phyloP scores from a whole-genome alignment of 2,329 filamentous ascomycete genomes.

The Talaromyces sp. region DNA sequence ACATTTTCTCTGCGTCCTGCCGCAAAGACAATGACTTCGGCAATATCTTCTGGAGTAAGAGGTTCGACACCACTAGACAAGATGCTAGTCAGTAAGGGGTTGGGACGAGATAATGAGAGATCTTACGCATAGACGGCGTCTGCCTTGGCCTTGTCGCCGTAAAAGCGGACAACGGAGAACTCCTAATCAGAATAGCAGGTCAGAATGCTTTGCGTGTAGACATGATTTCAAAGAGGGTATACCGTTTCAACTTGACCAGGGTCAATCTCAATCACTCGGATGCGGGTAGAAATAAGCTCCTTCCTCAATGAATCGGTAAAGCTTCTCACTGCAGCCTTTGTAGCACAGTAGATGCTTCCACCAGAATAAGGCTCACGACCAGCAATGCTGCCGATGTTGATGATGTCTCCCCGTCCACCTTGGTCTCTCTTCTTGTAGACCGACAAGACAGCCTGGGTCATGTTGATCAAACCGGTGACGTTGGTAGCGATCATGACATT shows the following conservation, averaged over 20 bases:
- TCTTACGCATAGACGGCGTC: conserved; percentile 82
- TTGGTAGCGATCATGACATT: conserved; percentile 88
- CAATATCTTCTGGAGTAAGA: conserved; percentile 85
- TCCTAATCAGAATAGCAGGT: conserved; percentile 50
- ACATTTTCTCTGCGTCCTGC: conserved; percentile 85
- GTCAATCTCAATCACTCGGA: conserved; percentile 83
- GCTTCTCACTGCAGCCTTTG: conserved; percentile 80
- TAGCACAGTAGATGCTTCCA: conserved; percentile 89
- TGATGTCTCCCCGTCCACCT: conserved; percentile 83
- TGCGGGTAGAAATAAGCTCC: conserved; percentile 76
- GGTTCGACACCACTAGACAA: conserved; percentile 67
- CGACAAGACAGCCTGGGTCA: conserved; percentile 87
- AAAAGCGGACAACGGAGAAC: conserved; percentile 84
- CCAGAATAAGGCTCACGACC: conserved; percentile 81
- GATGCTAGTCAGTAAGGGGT: background rate
- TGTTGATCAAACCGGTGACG: conserved; percentile 89
- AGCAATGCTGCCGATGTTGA: conserved; percentile 93
- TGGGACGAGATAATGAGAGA: too few relatives aligned
- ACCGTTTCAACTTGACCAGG: conserved; percentile 90
- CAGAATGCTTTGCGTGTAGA: background rate
- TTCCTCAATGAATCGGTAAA: conserved; percentile 81
- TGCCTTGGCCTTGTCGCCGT: conserved; percentile 84
- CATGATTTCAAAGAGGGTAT: conserved; percentile 17
- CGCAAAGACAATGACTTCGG: conserved; percentile 83
- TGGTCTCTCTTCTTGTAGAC: conserved; percentile 70